Conservation (phyloP, 2,329 filamentous ascomycete genomes). For the Diaporthe sp. region DNA sequence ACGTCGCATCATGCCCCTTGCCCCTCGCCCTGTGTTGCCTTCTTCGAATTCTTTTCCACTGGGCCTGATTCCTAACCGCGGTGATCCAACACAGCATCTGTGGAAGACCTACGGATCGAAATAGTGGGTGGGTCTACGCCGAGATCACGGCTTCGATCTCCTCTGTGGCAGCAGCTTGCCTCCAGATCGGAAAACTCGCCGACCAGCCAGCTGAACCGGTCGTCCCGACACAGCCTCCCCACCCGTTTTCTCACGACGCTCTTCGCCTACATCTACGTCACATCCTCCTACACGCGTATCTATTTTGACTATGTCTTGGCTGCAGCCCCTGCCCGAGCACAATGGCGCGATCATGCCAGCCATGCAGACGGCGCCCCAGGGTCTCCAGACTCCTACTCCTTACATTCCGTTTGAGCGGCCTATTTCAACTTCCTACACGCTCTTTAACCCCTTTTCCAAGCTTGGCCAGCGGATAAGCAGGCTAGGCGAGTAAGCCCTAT, state of each 20-base stretch:
- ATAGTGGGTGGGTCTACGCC: not conserved
- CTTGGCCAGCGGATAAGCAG: not conserved
- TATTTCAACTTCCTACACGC: not conserved
- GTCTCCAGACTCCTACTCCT: not conserved
- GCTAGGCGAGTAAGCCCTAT: not conserved
- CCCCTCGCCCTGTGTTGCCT: not conserved
- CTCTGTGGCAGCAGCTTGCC: not conserved
- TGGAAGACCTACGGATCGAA: slow-evolving; percentile 2
- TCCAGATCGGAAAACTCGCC: slow-evolving; percentile 15
- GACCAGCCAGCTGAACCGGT: not conserved
- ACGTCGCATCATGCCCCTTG: not conserved
- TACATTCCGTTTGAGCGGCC: too few relatives aligned
- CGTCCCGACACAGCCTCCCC: not conserved
- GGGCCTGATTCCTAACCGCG: not conserved
- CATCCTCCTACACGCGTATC: not conserved
- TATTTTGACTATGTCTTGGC: not conserved
- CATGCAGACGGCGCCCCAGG: not conserved
- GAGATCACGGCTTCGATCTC: slow-evolving; percentile 8
- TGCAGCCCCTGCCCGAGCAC: slow-evolving; percentile 2
- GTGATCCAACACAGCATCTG: not conserved
- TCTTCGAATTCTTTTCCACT: not conserved
- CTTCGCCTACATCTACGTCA: slow-evolving; percentile 18
- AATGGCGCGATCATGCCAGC: not conserved
- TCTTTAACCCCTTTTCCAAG: not conserved
- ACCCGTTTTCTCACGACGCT: slow-evolving; percentile 6